Conservation (phyloP, 2,329 filamentous ascomycete species). For the Zymoseptoria tritici region DNA sequence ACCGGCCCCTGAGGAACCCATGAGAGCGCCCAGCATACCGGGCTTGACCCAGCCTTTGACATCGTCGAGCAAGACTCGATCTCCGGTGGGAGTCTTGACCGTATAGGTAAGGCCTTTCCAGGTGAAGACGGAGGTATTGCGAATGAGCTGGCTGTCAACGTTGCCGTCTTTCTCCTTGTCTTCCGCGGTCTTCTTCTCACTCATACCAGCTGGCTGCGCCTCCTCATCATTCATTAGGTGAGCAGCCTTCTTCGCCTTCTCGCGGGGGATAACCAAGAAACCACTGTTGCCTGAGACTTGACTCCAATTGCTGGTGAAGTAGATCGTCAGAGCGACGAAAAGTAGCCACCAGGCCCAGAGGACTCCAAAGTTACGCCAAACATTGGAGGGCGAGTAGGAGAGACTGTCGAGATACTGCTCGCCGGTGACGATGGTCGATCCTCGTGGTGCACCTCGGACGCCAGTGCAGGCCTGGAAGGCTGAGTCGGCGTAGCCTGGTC, state of each 20-base stretch:
- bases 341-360: constrained; percentile 57
- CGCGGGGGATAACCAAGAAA: constrained; percentile 54
- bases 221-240: constrained; percentile 17
- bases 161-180: constrained; percentile 5
- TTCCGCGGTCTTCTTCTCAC: constrained; percentile 4
- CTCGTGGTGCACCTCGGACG: constrained; percentile 51
- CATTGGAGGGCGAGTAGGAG: constrained; percentile 35
- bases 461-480: constrained; percentile 34
- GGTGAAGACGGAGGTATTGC: constrained; percentile 65
- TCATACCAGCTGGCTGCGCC: constrained; percentile 2
- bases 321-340: constrained; percentile 52
- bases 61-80: constrained; percentile 47
- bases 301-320: constrained; percentile 52
- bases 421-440: constrained; percentile 49
- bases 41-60: constrained; percentile 68
- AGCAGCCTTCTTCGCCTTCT: constrained; percentile 40
- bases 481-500: constrained; percentile 34
- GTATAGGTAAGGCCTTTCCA: constrained; percentile 82
- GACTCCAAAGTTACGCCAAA: constrained; percentile 58
- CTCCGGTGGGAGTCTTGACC: constrained; percentile 45
- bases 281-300: constrained; percentile 26
- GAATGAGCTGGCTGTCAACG: constrained; percentile 37
- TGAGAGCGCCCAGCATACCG: constrained; percentile 68
- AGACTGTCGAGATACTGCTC: constrained; percentile 54
- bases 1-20: constrained; percentile 64